Base-by-base conservation (phyloP, 202 grass and related monocot species). In the Miscanthus sacchariflorus region DNA sequence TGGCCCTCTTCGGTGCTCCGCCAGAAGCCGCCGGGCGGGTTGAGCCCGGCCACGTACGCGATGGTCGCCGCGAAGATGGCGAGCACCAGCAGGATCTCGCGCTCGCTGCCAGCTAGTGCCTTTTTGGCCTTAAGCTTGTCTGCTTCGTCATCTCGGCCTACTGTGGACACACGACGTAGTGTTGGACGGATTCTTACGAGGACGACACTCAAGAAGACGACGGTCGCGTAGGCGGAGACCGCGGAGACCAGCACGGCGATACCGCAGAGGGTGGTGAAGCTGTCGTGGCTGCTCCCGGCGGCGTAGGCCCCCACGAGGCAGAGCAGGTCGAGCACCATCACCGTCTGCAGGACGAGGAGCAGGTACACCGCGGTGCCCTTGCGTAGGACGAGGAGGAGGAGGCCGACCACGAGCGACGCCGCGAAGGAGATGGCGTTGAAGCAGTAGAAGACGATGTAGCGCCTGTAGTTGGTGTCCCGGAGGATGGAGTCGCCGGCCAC, bases 371-470 rank as follows among this genome's bases (percentile, higher is more conserved):
- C 11, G 1, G 4, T 12, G 1, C 11, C 8, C 36, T 25, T 6
- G 0, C 27, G 0, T 6, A 79, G 66, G 17, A 89, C 12, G 2
- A 89, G 76, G 33, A 85, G 68, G 27, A 89, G 68, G 33, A 89
- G 81, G 58, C 68, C 42, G 1, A 73, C 87, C 17, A 85, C 58
- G 0, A 89, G n/a, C 12, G 87, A 89, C 3, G 81, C 76, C 17
- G 85, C 79, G 70, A 95, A 92, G 13, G 85, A 74, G 2, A 79
- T 73, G 4, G 76, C 88, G 21, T 95, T 95, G 82, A 63, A 89
- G 81, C 59, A 82, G 46, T 88, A 90, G 83, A 92, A 92, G 2
- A 56, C 27, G 33, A 81, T 35, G 72, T 92, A 95, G 27, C 90
- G 74, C 2, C 0, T 0, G 66, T 43, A 38, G 61, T 84, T 35